Evolutionary conservation across 352 stramenopile genomes (phyloP), one percentile per base, ranked within the genome.

Genomic region (Phytophthora palmivora): DNA sequence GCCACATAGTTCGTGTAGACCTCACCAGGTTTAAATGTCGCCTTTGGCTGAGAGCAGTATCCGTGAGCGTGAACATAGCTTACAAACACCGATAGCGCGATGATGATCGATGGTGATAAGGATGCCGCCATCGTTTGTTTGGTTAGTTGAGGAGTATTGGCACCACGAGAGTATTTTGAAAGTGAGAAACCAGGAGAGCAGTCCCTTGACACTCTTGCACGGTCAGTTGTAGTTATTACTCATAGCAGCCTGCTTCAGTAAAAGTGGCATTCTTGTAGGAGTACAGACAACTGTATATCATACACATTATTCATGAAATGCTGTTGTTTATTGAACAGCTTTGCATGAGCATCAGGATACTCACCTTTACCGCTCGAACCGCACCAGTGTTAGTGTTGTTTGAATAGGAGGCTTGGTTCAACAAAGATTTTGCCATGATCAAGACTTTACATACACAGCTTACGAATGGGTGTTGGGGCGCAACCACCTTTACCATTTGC

Each of bases 1-100:
- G 33, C 39, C 12, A 68, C 67, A 52, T 37, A 72, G 24, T 45
- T 59, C 39, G 56, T 72, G 50, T 63, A 67, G 24, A 59, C 30
- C 15, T 49, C 53, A 36, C 53, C 46, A 12, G 56, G 56, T n/a
- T 57, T 63, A 52, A 69, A 73, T 14, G 53, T 65, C 6, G 58
- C 64, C 9, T 54, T 56, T 4, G 52, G 44, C 18, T 58, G 33
- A 14, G 55, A 64, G 14, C 49, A 42, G 45, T 58, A 64, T 16
- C 56, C 45, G 41, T 64, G 56, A 10, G 36, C 56, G n/a, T 64
- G 46, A 11, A 57, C 56, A 21, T 15, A 46, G 19, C 38, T 46
- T 16, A 48, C 49, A 15, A 66, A 37, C 10, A 34, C 41, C 3
- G 41, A 38, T 3, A 66, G 24, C 16, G 48, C 49, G 24, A 60